Percentiles rank a stretch among this genome's conserved stretches.
These are phyloP conservation scores for Tuber umbilicatum DNA, from an alignment of 495 filamentous ascomycete species.

Conservation along the genomic window DNA sequence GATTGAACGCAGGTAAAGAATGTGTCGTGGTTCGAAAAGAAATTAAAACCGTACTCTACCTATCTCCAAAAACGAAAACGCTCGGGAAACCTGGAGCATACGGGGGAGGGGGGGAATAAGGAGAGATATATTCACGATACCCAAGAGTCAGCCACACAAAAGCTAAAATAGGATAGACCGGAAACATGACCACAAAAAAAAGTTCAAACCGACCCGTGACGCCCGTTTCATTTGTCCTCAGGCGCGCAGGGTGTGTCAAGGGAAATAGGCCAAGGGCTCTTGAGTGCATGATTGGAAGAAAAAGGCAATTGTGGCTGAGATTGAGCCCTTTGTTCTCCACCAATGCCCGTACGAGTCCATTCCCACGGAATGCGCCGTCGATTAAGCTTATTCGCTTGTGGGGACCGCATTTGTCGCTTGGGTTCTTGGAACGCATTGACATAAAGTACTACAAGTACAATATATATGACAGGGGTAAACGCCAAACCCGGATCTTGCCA, in stretches of 20 bases:
- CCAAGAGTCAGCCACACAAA: background rate
- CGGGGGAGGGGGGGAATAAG: background rate
- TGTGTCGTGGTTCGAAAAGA: background rate
- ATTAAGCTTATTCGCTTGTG: background rate
- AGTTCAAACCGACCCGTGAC: background rate
- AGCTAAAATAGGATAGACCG: background rate
- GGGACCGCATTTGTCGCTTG: background rate
- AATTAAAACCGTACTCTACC: background rate
- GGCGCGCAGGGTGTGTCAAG: background rate
- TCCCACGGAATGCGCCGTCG: background rate
- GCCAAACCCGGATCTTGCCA: too few relatives aligned
- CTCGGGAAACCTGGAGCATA: background rate
- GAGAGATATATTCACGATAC: background rate
- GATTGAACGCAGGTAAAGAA: background rate
- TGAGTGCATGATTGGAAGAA: too few relatives aligned
- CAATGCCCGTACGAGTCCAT: background rate
- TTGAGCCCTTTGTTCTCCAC: background rate
- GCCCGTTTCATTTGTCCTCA: background rate
- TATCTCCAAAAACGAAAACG: background rate
- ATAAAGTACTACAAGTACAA: too few relatives aligned
- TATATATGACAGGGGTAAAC: too few relatives aligned
- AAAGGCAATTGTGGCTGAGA: background rate
- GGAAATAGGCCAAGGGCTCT: too few relatives aligned
- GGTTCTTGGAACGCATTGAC: background rate
- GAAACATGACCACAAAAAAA: background rate